These are phyloP conservation scores for Hanseniaspora hatyaiensis DNA, from an alignment of 805 yeast species.

Conservation along the genomic window DNA sequence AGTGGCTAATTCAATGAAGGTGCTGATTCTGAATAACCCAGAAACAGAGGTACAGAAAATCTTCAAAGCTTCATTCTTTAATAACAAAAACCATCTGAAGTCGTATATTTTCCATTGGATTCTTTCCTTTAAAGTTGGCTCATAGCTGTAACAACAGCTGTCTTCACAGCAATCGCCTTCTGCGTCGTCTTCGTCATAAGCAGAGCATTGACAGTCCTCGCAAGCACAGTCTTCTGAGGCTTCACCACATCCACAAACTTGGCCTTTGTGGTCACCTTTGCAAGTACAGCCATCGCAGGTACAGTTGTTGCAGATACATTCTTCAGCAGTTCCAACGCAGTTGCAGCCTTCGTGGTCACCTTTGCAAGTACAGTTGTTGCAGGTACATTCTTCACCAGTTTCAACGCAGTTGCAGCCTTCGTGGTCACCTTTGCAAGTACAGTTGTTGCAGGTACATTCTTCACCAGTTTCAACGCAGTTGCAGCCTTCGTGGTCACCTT, in stretches of 20 bases:
- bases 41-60: conserved; percentile 11
- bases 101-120: conserved; percentile 15
- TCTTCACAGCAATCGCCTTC: conserved; percentile 8
- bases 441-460: too few species aligned
- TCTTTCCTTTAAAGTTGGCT: conserved; percentile 12
- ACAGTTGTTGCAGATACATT: not conserved
- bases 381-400: too few species aligned
- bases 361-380: not conserved
- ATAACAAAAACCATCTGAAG: conserved; percentile 11
- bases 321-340: not conserved
- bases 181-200: not conserved
- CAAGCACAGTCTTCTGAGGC: too few species aligned
- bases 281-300: not conserved
- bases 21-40: conserved; percentile 10
- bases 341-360: not conserved
- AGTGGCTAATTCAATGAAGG: not conserved
- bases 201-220: conserved; percentile 1
- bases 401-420: too few species aligned
- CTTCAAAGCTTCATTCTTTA: conserved; percentile 9
- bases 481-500: too few species aligned
- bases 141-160: conserved; percentile 11
- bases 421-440: too few species aligned
- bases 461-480: too few species aligned
- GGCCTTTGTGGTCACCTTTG: not conserved
- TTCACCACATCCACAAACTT: not conserved